These are phyloP conservation scores for Cadophora malorum DNA, from an alignment of 2,329 filamentous ascomycete genomes.

Conservation along the genomic window DNA sequence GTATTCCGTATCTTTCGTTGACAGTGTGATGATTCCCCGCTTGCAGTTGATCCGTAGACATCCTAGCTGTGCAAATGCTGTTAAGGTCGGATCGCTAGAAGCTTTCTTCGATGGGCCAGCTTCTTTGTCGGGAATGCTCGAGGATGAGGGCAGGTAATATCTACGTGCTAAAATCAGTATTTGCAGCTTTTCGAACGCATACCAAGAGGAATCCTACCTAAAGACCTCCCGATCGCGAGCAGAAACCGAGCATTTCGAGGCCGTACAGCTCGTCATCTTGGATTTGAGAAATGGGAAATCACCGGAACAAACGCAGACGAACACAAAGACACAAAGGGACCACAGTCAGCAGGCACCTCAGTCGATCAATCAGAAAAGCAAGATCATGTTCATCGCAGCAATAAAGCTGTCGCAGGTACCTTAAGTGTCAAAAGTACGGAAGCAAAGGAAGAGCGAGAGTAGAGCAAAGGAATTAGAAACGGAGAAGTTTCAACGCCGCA, in stretches of 20 bases:
- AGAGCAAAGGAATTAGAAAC: background rate
- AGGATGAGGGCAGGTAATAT: conserved; percentile 34
- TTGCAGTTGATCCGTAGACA: conserved; percentile 55
- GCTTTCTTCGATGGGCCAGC: conserved; percentile 23
- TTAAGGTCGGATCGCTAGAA: conserved; percentile 50
- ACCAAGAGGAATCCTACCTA: conserved; percentile 29
- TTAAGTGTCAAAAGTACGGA: background rate
- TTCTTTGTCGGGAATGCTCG: conserved; percentile 18
- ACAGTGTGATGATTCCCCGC: conserved; percentile 53
- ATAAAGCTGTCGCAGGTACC: background rate
- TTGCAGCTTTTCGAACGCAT: background rate
- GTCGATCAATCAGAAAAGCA: conserved; percentile 6
- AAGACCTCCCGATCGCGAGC: conserved; percentile 40
- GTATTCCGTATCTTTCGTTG: conserved; percentile 35
- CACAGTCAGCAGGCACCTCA: background rate
- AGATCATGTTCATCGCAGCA: conserved; percentile 4
- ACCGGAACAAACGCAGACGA: background rate
- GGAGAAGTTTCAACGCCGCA: conserved; percentile 5
- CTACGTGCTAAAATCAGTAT: conserved; percentile 22
- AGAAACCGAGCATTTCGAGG: conserved; percentile 14
- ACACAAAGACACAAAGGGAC: background rate
- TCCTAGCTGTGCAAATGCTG: conserved; percentile 56
- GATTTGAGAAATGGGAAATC: background rate
- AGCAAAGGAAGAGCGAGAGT: background rate
- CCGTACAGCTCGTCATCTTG: conserved; percentile 17